Evolutionary conservation across 352 stramenopile genomes (phyloP).

Genomic region (Phytophthora ramorum): DNA sequence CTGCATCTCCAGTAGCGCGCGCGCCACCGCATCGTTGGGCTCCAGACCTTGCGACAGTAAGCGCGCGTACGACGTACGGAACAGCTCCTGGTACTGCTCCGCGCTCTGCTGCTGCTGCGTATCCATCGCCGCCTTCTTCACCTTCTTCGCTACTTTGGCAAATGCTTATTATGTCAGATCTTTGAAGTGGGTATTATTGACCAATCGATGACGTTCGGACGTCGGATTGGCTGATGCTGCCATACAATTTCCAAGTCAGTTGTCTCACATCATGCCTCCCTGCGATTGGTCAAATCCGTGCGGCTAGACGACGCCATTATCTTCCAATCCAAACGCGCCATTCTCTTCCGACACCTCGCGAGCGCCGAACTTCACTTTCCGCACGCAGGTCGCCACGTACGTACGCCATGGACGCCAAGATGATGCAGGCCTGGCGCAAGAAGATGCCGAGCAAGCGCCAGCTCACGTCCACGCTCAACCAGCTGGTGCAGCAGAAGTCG

Average conservation of each 20-base stretch:
- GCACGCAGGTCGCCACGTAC: constrained; percentile 21
- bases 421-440: constrained; percentile 64
- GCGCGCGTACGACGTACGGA: constrained; percentile 60
- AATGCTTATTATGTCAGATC: constrained; percentile 22
- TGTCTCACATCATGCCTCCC: not conserved
- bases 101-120: constrained; percentile 25
- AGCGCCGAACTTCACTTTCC: constrained; percentile 12
- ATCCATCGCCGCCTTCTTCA: constrained; percentile 30
- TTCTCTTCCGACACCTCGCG: constrained; percentile 26
- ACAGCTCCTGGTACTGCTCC: constrained; percentile 50
- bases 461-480: constrained; percentile 63
- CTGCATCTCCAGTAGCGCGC: constrained; percentile 62
- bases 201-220: not conserved
- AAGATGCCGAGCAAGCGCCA: constrained; percentile 81
- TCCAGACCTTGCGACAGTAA: constrained; percentile 57
- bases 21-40: constrained; percentile 68
- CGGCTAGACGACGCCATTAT: constrained; percentile 21
- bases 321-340: constrained; percentile 11
- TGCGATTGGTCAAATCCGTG: not conserved
- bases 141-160: constrained; percentile 13
- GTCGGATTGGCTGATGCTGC: constrained; percentile 16
- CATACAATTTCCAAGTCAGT: constrained; percentile 19
- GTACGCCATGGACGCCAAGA: constrained; percentile 62
- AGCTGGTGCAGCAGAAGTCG: constrained; percentile 85
- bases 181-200: constrained; percentile 28